A percentile compares a stretch with the other conserved stretches of the same genome.
Evolutionary conservation across 768 basidiomycete genomes (phyloP).

Genomic region (Russula foetens): DNA sequence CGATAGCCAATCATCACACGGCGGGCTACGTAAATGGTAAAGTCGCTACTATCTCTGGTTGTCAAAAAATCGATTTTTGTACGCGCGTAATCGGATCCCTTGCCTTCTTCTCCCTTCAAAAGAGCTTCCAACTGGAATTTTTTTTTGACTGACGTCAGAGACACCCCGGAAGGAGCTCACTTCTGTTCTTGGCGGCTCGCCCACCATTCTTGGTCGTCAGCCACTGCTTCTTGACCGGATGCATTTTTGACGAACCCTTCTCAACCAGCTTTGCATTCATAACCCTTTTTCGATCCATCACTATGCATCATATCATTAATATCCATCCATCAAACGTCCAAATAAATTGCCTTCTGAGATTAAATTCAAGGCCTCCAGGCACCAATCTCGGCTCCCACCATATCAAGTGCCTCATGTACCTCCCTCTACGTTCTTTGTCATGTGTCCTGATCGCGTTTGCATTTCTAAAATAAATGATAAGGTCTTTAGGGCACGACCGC

Average conservation of each 20-base stretch:
- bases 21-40: conserved; percentile 14
- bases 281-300: background rate
- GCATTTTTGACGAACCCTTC: background rate
- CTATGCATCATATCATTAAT: background rate
- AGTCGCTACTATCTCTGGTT: background rate
- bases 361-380: background rate
- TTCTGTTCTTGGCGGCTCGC: background rate
- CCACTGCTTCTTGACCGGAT: background rate
- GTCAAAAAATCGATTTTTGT: background rate
- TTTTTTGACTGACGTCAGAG: background rate
- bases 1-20: background rate
- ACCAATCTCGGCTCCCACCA: background rate
- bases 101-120: background rate
- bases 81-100: background rate
- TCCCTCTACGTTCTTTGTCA: too few species aligned
- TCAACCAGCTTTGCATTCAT: background rate
- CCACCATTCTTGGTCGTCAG: background rate
- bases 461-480: too few species aligned
- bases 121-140: background rate
- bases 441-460: too few species aligned
- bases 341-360: background rate
- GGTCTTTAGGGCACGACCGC: too few species aligned
- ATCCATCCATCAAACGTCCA: background rate
- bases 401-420: background rate
- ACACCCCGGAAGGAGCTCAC: background rate